Base-by-base conservation (phyloP, 208 protist species). In the Acanthamoeba sp. region DNA sequence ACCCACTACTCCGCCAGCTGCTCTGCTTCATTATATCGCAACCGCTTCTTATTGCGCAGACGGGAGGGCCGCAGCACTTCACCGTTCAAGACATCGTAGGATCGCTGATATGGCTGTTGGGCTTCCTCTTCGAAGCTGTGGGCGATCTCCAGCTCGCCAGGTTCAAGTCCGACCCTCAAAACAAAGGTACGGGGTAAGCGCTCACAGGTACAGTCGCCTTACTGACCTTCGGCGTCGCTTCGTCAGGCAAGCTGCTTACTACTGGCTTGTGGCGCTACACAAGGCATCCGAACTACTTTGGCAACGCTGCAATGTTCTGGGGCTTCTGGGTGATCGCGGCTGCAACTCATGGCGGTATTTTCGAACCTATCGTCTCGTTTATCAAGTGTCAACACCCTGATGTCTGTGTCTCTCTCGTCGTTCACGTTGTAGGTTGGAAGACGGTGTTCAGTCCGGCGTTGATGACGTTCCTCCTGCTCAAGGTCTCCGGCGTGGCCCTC, bases 261-360 rank as follows among this genome's bases (percentile, higher is more conserved):
- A 94, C 91, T 2, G 91, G 91, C 22, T 34, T 94, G 36, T 94
- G 91, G 91, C 48, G 69, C n/a, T 85, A 87, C 91, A 73, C 71
- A 32, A 82, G 91, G 10, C 91, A 94, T n/a, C 91, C 91, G 7
- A 94, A 94, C 38, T 87, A 94, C 73, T 94, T 94, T 64, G 91
- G 91, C 22, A 94, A 94, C 45, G 91, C 71, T 20, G 45, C 52
- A 12, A 82, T 94, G 91, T 94, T 94, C 38, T 94, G 91, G 91
- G 91, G 91, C 24, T 87, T 94, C 34, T 94, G 52, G 38, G n/a
- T 94, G 71, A 85, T 94, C 18, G 91, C 91, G 6, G 34, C 45
- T 73, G 36, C 89, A 5, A 62, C 73, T 27, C 34, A 52, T 18
- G 73, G 73, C 9, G 73, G 73, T 84, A 84, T 18, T 32, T 7